Percentiles rank a stretch among this genome's conserved stretches.
Conservation (phyloP, 768 basidiomycete species). For the Russula vinacea region DNA sequence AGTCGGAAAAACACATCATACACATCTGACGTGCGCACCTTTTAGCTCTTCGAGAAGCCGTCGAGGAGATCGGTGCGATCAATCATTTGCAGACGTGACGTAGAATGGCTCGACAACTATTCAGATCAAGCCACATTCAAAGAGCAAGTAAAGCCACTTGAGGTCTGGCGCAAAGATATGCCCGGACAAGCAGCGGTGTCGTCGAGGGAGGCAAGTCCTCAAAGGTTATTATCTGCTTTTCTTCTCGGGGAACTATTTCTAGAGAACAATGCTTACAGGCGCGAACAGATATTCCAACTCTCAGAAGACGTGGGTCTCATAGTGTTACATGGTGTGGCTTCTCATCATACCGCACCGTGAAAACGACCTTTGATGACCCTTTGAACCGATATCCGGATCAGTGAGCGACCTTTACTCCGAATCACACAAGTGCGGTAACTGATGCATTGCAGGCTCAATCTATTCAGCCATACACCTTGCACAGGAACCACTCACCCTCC, state of each 20-base stretch:
- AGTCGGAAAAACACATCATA: constrained; percentile 50
- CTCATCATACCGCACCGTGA: constrained; percentile 69
- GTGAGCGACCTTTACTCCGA: constrained; percentile 36
- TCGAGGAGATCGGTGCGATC: constrained; percentile 52
- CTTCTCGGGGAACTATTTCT: too few relatives aligned
- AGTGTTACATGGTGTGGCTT: constrained; percentile 52
- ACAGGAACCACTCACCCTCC: constrained; percentile 44
- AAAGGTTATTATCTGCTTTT: constrained; percentile 34
- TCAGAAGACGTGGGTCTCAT: constrained; percentile 50
- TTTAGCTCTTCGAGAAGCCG: constrained; percentile 45
- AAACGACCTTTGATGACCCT: constrained; percentile 53
- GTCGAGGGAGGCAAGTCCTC: constrained; percentile 38
- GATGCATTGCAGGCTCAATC: constrained; percentile 45
- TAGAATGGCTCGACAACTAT: constrained; percentile 59
- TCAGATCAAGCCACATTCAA: constrained; percentile 43
- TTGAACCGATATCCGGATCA: constrained; percentile 47
- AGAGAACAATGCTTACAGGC: neutral
- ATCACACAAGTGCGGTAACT: neutral
- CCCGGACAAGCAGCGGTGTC: constrained; percentile 44
- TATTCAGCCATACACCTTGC: constrained; percentile 62
- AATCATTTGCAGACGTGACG: constrained; percentile 53
- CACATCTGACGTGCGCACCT: constrained; percentile 62
- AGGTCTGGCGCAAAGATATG: constrained; percentile 48
- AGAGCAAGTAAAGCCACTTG: constrained; percentile 45
- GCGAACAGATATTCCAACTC: constrained; percentile 49